These are phyloP conservation scores for Candida tunisiensis DNA, from an alignment of 1,139 yeast genomes.

Conservation along the genomic window DNA sequence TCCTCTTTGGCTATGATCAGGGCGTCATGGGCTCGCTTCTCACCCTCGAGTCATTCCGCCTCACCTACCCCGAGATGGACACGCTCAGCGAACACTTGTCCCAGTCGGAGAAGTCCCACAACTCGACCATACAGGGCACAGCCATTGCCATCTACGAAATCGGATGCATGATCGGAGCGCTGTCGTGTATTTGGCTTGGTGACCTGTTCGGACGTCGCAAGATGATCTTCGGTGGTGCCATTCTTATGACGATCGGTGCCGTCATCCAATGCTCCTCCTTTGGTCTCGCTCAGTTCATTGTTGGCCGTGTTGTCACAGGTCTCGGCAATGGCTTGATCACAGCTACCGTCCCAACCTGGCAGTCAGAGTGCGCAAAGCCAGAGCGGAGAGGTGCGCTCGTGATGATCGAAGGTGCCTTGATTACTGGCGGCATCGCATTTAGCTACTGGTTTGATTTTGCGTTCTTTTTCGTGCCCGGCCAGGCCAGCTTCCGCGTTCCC, in stretches of 20 bases:
- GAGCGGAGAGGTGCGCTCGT: slow-evolving; percentile 59
- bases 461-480: slow-evolving; percentile 27
- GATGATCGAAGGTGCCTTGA: slow-evolving; percentile 50
- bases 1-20: slow-evolving; percentile 18
- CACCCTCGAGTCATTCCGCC: slow-evolving; percentile 40
- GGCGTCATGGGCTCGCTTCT: slow-evolving; percentile 31
- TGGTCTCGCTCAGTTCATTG: slow-evolving; percentile 46
- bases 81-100: no score
- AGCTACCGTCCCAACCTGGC: slow-evolving; percentile 70
- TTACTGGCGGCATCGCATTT: slow-evolving; percentile 53
- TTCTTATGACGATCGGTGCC: slow-evolving; percentile 47
- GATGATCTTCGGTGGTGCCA: slow-evolving; percentile 39
- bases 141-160: slow-evolving; percentile 58
- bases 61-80: slow-evolving; percentile 29
- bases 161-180: slow-evolving; percentile 65
- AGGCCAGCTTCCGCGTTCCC: slow-evolving; percentile 23
- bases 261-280: slow-evolving; percentile 45
- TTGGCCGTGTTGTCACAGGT: slow-evolving; percentile 68
- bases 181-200: slow-evolving; percentile 41
- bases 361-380: slow-evolving; percentile 61
- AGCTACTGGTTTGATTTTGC: slow-evolving; percentile 61
- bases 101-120: no score
- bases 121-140: slow-evolving; percentile 31
- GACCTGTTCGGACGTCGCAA: slow-evolving; percentile 53
- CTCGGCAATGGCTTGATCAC: slow-evolving; percentile 66